Base-by-base conservation (phyloP, 208 protist genomes). In the Plasmodiophora brassicae region DNA sequence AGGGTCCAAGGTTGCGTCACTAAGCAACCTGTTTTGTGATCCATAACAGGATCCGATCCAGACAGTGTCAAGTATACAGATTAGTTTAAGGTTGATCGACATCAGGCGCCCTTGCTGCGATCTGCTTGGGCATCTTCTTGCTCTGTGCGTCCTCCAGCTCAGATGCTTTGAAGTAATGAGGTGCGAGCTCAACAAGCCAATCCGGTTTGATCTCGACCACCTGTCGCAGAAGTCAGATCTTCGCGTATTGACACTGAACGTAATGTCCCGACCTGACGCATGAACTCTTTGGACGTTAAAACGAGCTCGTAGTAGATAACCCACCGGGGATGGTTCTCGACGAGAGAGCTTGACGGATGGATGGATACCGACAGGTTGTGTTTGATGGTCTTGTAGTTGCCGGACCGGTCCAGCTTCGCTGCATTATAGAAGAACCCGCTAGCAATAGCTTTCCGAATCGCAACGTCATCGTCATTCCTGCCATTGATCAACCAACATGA, bases 291-390 rank as follows among this genome's bases (percentile, higher is more conserved):
- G 85, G 94, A 95, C 32, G 97, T 98, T 88, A 98, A 89, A 44
- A 97, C 96, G 35, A 98, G 90, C 85, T 98, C 96, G 83, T 98
- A 96, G 90, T 98, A 99, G 20, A 99, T 90, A 0, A 99, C 95
- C 94, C 97, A 99, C 89, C 96, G 95, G 0, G 97, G 96, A 39
- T 89, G 92, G n/a, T 65, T 84, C 28, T 93, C 86, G 60, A 93
- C 89, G 0, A 95, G 71, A 43, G 91, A 85, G 1, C 91, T 94
- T 0, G 89, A 91, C 0, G 93, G 93, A 87, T 95, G 94, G 44
- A 95, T 93, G 57, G 92, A 39, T 39, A 86, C 86, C 5, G 88
- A 88, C 45, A 90, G 88, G 90, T 78, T 92, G 87, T 96, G 85
- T 85, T 97, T 96, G 44, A 96, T 88, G 0, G 95, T 98, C 45